Base-by-base conservation (phyloP, 805 yeast genomes). In the Metschnikowia orientalis region DNA sequence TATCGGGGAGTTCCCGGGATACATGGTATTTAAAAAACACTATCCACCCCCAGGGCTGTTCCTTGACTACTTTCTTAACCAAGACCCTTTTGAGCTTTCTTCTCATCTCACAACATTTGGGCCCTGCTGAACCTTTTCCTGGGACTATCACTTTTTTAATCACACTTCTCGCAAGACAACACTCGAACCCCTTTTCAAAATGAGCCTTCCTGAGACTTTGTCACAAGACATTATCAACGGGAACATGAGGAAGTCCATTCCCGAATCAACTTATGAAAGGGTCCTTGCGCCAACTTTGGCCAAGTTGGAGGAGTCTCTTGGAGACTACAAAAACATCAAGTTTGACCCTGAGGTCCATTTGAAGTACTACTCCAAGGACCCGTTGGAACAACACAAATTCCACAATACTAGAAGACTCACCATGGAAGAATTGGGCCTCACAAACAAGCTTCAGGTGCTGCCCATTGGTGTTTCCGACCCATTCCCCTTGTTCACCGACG, bases 401-500 rank as follows among this genome's bases (percentile, higher is more conserved):
- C 53, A 56, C 8, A 53, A 49, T 18, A 64, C 68, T 14, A 55
- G 62, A 37, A 55, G 53, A 30, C 53, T 61, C 29, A 62, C 69
- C 3, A 64, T 75, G 67, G 68, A 59, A 28, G 79, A 76, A 38
- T 58, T 77, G 36, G 77, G 75, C 1, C 52, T 68, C 35, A 46
- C 65, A 25, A 53, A 59, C 42, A 61, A 63, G 25, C 56, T 62
- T 37, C 78, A 73, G 49, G 71, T 77, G 33, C 65, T 76, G 14
- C 68, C 67, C 3, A 62, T 75, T 44, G 83, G 78, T 12, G 81
- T 73, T 14, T 61, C 72, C 34, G 77, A 71, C 34, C 79, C 82
- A 1, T 77, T 77, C 53, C 79, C 79, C 4, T 58, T 77, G 28
- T 77, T 77, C 55, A 74, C 79, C 1, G 72, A 73, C 18, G 81